Conservation (phyloP, 73 alveolate species). For the Paramecium octaurelia region DNA sequence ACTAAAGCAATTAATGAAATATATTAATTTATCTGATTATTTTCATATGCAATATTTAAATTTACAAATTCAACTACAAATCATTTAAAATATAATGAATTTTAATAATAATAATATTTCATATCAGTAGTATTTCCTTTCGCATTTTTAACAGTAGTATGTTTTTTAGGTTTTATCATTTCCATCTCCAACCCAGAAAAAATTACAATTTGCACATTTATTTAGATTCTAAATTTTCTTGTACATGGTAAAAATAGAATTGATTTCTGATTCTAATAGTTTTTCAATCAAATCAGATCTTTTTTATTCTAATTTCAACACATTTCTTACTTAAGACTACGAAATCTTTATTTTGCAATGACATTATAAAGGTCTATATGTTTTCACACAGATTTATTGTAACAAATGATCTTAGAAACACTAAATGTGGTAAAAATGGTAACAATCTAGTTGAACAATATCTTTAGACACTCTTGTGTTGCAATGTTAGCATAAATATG, state of each 20-base stretch:
- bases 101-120: background rate
- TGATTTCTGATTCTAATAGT: background rate
- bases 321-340: background rate
- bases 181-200: background rate
- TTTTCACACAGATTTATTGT: background rate
- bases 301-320: background rate
- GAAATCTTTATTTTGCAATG: background rate
- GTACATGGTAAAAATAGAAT: background rate
- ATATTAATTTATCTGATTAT: background rate
- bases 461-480: background rate
- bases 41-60: background rate
- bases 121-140: background rate
- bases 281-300: background rate
- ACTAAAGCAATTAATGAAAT: constrained; percentile 25
- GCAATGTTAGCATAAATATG: background rate
- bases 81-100: background rate
- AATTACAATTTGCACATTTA: background rate
- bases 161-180: background rate
- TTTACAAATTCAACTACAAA: too few species aligned
- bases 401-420: background rate
- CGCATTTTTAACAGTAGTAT: background rate
- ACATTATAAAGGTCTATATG: background rate
- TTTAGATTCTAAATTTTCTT: background rate
- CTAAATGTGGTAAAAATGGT: background rate
- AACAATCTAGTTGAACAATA: background rate